phyloP scores from a whole-genome alignment of 352 stramenopile species.

The Globisporangium nagaii region DNA sequence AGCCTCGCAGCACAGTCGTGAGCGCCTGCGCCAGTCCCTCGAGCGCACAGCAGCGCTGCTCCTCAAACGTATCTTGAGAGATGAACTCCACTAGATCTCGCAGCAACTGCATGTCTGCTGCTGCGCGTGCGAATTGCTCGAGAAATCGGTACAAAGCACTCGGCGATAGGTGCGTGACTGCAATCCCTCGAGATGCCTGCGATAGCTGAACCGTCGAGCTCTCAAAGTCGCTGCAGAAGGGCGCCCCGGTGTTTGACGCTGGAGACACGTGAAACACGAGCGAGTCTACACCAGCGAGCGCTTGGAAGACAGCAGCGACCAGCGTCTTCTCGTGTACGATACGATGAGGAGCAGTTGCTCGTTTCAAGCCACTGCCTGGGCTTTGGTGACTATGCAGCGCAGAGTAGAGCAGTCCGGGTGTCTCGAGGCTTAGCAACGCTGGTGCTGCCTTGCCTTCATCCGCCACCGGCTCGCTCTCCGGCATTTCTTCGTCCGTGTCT shows the following conservation, averaged over 20 bases:
- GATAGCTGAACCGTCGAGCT: slow-evolving; percentile 20
- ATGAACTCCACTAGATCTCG: slow-evolving; percentile 21
- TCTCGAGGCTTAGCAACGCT: slow-evolving; percentile 8
- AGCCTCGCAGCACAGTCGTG: slow-evolving; percentile 15
- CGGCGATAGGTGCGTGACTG: slow-evolving; percentile 48
- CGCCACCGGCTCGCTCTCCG: neutral
- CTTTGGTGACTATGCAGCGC: neutral
- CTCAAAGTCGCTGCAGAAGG: slow-evolving; percentile 35
- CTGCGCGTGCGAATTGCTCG: slow-evolving; percentile 20
- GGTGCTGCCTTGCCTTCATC: neutral
- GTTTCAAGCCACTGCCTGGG: too few species aligned
- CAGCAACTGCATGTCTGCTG: slow-evolving; percentile 49
- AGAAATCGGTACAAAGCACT: slow-evolving; percentile 27
- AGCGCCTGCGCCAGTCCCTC: slow-evolving; percentile 55
- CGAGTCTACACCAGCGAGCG: slow-evolving; percentile 41
- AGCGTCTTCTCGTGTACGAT: slow-evolving; percentile 48
- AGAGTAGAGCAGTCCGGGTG: neutral
- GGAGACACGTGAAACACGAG: slow-evolving; percentile 40
- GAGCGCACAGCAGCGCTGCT: slow-evolving; percentile 23
- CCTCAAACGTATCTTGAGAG: slow-evolving; percentile 1
- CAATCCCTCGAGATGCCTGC: slow-evolving; percentile 15
- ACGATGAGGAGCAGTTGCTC: neutral
- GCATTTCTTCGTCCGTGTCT: slow-evolving; percentile 4
- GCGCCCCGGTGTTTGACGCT: neutral
- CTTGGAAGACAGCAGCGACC: slow-evolving; percentile 52